Conservation (phyloP, 2,329 filamentous ascomycete species). For the Arthrobotrys megalospora region DNA sequence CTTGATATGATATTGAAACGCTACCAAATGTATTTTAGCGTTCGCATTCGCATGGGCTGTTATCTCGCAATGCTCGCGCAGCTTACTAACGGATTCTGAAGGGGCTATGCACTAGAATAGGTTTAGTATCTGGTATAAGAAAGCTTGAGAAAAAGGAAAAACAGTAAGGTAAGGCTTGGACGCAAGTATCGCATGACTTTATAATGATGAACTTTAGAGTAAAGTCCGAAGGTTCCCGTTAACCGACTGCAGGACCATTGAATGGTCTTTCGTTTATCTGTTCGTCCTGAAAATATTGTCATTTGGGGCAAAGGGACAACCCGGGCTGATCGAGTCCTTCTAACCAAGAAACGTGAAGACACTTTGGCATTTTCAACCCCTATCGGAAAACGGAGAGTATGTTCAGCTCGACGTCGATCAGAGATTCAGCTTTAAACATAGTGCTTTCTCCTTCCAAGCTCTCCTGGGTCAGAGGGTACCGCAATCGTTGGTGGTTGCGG, state of each 20-base stretch:
- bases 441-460: slow-evolving; percentile 1
- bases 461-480: slow-evolving; percentile 19
- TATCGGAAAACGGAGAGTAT: neutral
- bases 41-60: slow-evolving; percentile 8
- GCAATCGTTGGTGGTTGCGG: slow-evolving; percentile 10
- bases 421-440: neutral
- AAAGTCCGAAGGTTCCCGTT: slow-evolving; percentile 26
- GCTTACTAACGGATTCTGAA: slow-evolving; percentile 1
- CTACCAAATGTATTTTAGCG: slow-evolving; percentile 12
- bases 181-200: slow-evolving; percentile 50
- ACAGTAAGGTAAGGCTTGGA: slow-evolving; percentile 11
- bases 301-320: slow-evolving; percentile 17
- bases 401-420: slow-evolving; percentile 25
- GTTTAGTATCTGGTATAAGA: slow-evolving; percentile 22
- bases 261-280: slow-evolving; percentile 6
- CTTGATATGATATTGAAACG: slow-evolving; percentile 5
- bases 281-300: slow-evolving; percentile 10
- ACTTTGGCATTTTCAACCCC: slow-evolving; percentile 12
- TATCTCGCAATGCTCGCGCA: slow-evolving; percentile 8
- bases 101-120: slow-evolving; percentile 6
- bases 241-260: slow-evolving; percentile 16
- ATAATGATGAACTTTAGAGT: slow-evolving; percentile 7
- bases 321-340: slow-evolving; percentile 7
- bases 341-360: slow-evolving; percentile 18
- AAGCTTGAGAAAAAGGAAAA: slow-evolving; percentile 26